Evolutionary conservation across 1,139 yeast species (phyloP).

Genomic region (Eremothecium gossypii): DNA sequence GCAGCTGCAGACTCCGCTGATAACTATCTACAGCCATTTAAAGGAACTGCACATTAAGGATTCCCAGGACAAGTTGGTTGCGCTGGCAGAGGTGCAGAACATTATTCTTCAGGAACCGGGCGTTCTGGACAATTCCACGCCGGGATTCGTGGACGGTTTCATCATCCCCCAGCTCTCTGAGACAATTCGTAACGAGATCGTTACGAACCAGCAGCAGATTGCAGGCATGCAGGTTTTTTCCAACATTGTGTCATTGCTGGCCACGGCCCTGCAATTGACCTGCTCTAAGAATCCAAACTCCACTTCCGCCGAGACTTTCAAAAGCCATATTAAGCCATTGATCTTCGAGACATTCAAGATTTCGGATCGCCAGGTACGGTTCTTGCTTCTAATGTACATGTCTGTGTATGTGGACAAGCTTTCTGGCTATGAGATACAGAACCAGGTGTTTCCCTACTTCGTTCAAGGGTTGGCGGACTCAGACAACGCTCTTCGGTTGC

Average conservation of each 20-base stretch:
- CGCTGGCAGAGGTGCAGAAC: slow-evolving; percentile 20
- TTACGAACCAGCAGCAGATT: slow-evolving; percentile 25
- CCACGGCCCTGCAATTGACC: slow-evolving; percentile 19
- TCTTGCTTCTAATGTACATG: slow-evolving; percentile 56
- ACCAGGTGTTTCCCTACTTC: slow-evolving; percentile 57
- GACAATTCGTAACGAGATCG: slow-evolving; percentile 26
- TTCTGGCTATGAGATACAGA: slow-evolving; percentile 55
- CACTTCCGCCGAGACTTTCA: slow-evolving; percentile 30
- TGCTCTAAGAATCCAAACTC: slow-evolving; percentile 36
- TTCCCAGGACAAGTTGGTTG: slow-evolving; percentile 17
- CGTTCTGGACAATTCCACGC: slow-evolving; percentile 30
- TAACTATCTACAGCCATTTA: slow-evolving; percentile 19
- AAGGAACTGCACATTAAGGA: slow-evolving; percentile 27
- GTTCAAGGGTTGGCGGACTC: slow-evolving; percentile 80
- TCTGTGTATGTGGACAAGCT: slow-evolving; percentile 46
- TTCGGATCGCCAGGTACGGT: slow-evolving; percentile 69
- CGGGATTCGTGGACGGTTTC: slow-evolving; percentile 51
- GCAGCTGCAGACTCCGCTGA: slow-evolving; percentile 16
- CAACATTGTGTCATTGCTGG: slow-evolving; percentile 19
- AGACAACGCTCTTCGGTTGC: slow-evolving; percentile 69
- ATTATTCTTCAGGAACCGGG: slow-evolving; percentile 15
- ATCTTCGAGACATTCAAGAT: slow-evolving; percentile 53
- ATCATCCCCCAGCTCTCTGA: slow-evolving; percentile 61
- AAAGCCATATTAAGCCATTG: slow-evolving; percentile 48
- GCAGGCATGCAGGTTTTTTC: slow-evolving; percentile 6